A percentile compares a stretch with the other conserved stretches of the same genome.
Evolutionary conservation across 2,329 filamentous ascomycete genomes (phyloP).

Genomic region (Neofusicoccum ribis): DNA sequence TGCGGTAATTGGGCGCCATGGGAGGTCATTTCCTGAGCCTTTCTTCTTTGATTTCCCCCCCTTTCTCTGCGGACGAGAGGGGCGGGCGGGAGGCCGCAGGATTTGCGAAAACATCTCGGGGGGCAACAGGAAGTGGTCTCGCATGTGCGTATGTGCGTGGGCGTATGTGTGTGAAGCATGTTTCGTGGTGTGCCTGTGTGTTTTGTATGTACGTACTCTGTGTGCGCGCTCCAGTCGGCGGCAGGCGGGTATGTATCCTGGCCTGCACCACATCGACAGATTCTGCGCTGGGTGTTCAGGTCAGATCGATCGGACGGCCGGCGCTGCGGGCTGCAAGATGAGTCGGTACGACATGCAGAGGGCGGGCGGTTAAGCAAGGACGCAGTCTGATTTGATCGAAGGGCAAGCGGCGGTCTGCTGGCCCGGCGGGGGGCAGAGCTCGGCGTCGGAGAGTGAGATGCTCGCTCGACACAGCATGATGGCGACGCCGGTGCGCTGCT

Average conservation of each 20-base stretch:
- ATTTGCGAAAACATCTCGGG: neutral
- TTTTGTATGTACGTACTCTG: neutral
- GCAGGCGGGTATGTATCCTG: neutral
- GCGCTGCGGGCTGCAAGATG: slow-evolving; percentile 1
- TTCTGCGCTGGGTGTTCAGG: neutral
- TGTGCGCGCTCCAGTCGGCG: neutral
- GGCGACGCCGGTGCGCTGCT: neutral
- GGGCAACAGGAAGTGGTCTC: neutral
- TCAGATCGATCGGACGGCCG: slow-evolving; percentile 8
- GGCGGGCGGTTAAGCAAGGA: slow-evolving; percentile 7
- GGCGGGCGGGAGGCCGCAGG: neutral
- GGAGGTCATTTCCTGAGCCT: neutral
- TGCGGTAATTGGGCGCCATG: slow-evolving; percentile 2
- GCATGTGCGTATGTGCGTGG: neutral
- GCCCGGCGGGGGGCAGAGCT: neutral
- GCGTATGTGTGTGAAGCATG: neutral
- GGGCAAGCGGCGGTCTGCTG: slow-evolving; percentile 1
- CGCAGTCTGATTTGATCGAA: neutral
- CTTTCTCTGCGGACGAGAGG: neutral
- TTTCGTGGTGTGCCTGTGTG: neutral
- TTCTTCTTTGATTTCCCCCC: neutral
- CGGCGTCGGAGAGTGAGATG: neutral
- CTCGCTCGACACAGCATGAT: neutral
- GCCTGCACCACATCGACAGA: neutral
- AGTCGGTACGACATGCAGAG: neutral